phyloP scores from a whole-genome alignment of 306 rosid species.

The Ochetophila trinervis region DNA sequence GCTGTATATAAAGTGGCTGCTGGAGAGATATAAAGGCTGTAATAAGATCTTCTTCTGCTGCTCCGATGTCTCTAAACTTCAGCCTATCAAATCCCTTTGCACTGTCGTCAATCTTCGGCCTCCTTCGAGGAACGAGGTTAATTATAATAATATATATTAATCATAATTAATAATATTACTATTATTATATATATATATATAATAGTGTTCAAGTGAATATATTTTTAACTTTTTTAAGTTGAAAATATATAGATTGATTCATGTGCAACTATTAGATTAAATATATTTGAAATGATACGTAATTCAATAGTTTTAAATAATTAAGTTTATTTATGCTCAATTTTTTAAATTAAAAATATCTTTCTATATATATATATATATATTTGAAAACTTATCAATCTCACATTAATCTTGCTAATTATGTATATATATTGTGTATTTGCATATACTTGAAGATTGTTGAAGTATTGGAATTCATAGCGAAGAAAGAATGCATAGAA shows the following conservation, averaged over 20 bases:
- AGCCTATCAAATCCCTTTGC: constrained; percentile 56
- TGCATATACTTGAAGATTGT: constrained; percentile 42
- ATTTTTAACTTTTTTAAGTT: no score
- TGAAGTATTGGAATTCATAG: constrained; percentile 55
- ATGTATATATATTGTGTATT: neutral
- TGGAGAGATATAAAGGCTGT: constrained; percentile 63
- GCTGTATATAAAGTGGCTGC: constrained; percentile 67
- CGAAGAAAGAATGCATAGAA: constrained; percentile 46
- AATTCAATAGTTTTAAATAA: no score
- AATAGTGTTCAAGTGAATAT: no score
- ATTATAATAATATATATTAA: no score
- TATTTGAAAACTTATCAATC: no score
- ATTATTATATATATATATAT: neutral
- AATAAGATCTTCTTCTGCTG: constrained; percentile 83
- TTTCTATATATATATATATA: neutral
- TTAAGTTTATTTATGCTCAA: no score
- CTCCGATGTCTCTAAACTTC: constrained; percentile 70
- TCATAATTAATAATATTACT: no score
- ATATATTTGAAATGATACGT: no score
- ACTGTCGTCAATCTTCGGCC: constrained; percentile 53
- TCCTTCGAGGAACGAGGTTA: constrained; percentile 68
- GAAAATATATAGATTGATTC: no score
- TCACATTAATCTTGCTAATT: neutral
- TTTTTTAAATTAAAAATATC: no score
- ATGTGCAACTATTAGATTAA: no score